Evolutionary conservation across 352 stramenopile species (phyloP).

Genomic region (Globisporangium spiculum): DNA sequence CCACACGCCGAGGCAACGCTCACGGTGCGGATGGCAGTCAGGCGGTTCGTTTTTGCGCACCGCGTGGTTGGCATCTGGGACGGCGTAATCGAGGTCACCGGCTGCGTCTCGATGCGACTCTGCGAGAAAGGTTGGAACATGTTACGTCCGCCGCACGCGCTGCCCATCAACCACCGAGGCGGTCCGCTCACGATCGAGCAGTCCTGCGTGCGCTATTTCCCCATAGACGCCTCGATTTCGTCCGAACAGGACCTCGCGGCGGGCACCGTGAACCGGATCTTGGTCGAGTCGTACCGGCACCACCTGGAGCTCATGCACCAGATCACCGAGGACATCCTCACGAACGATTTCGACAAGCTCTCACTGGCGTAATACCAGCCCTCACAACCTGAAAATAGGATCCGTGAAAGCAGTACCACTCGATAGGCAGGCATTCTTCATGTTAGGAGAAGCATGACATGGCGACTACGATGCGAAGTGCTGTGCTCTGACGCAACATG

Average conservation of each 20-base stretch:
- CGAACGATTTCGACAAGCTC: slow-evolving; percentile 4
- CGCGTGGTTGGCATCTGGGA: slow-evolving; percentile 4
- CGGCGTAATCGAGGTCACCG: slow-evolving; percentile 2
- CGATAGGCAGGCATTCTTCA: neutral
- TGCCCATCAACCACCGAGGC: neutral
- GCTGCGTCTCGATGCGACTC: slow-evolving; percentile 15
- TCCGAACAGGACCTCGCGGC: slow-evolving; percentile 21
- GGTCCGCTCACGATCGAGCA: slow-evolving; percentile 10
- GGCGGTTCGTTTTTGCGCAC: neutral
- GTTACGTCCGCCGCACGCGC: neutral
- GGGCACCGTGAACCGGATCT: slow-evolving; percentile 42
- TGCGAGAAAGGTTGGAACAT: slow-evolving; percentile 30
- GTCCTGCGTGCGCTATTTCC: slow-evolving; percentile 5
- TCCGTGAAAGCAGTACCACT: neutral
- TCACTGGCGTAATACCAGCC: neutral
- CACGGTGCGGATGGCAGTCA: slow-evolving; percentile 4
- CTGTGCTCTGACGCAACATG: neutral
- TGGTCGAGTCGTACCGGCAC: slow-evolving; percentile 43
- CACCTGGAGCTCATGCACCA: slow-evolving; percentile 10
- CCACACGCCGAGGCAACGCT: slow-evolving; percentile 5
- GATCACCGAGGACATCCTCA: slow-evolving; percentile 35
- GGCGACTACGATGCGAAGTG: neutral
- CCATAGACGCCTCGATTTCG: neutral
- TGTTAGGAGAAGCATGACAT: neutral
- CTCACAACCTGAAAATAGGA: neutral